Evolutionary conservation across 2,329 filamentous ascomycete species (phyloP), one percentile per base, ranked within the genome.

Genomic region (Arthrobotrys pseudoclavata): DNA sequence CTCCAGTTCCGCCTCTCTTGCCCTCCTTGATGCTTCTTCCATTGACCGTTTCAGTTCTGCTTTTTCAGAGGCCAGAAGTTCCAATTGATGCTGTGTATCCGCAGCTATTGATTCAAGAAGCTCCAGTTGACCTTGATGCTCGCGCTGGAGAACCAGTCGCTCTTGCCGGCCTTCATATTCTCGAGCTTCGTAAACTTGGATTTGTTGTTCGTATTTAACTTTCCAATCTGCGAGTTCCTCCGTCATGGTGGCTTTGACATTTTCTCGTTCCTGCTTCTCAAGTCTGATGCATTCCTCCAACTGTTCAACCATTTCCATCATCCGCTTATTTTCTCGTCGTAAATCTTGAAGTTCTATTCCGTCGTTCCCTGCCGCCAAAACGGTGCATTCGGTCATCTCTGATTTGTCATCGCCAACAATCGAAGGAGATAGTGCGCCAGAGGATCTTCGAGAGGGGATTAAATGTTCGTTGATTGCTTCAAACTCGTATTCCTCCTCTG

Each of bases 371-470:
- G 79, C 69, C n/a, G 71, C 72, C 66, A 79, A 72, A 24, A 79
- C 62, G 15, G 79, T 79, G 45, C 71, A 64, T 89, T 91, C 69
- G 22, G 79, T 80, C 48, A 71, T 88, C 42, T 90, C 88, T 1
- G 90, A 90, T 61, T 93, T 91, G 52, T 91, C 88, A 79, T 94
- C 90, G 40, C 91, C 91, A 12, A 67, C 13, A 40, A 66, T 67
- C 2, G 66, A 71, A 1, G 74, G 74, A 48, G 74, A 77, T 12
- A 77, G 29, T 6, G 60, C 74, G 13, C 67, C 74, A 40, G 74
- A 77, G 13, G 74, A 71, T 50, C 67, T 70, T 53, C 74, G 40
- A 5, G 74, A 77, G 15, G 74, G 67, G 15, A 68, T 50, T 31
- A 77, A 47, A 18, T 77, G 52, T 22, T 77, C 67, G 45, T 71